phyloP scores from a whole-genome alignment of 148 eudicot genomes.

The Rhododendron griersonianum region DNA sequence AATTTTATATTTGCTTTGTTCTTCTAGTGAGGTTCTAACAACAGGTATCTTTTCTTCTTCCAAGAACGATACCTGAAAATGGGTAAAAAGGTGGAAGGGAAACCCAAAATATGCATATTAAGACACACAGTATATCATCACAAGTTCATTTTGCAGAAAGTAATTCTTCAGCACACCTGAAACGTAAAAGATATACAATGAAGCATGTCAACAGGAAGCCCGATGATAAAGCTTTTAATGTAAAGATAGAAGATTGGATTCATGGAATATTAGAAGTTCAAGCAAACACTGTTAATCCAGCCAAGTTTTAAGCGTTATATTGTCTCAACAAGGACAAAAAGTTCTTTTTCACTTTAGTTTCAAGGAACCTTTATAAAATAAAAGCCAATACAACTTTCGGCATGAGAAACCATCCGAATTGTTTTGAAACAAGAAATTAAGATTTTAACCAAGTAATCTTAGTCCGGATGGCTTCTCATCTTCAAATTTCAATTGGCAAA shows the following conservation, averaged over 20 bases:
- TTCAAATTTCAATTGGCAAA: background rate
- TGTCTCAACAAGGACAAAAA: background rate
- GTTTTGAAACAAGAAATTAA: background rate
- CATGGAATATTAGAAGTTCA: background rate
- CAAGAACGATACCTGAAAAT: slow-evolving; percentile 69
- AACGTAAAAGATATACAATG: background rate
- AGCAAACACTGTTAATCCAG: background rate
- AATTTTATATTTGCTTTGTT: slow-evolving; percentile 53
- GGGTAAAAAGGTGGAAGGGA: background rate
- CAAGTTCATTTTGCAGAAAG: background rate
- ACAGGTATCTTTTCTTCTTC: slow-evolving; percentile 91
- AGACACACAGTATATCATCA: background rate
- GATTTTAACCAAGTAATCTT: background rate
- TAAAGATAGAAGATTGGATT: background rate
- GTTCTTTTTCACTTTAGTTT: background rate
- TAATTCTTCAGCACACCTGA: background rate
- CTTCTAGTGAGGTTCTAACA: slow-evolving; percentile 49
- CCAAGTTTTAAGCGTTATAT: background rate
- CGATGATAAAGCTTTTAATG: background rate
- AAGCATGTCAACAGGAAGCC: background rate
- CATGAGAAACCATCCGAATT: background rate
- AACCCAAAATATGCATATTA: background rate
- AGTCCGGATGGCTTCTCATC: background rate
- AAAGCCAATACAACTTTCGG: background rate
- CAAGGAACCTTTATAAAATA: background rate